Base-by-base conservation (phyloP, 2,329 filamentous ascomycete species). In the Fusarium denticulatum region DNA sequence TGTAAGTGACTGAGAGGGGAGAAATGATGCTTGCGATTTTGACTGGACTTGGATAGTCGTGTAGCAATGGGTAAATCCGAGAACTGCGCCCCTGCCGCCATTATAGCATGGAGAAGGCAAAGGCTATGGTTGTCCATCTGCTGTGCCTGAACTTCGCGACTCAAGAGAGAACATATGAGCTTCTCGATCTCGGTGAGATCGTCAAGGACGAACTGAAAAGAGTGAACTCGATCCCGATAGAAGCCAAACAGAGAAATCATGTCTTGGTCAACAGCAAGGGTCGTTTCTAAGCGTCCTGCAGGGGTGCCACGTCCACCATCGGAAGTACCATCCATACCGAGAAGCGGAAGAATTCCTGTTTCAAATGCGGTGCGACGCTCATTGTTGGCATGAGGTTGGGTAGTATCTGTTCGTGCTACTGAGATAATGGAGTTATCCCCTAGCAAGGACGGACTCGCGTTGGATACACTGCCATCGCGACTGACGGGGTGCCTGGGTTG, bases 1-100 rank as follows among this genome's bases (percentile, higher is more conserved):
- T 7, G 3, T 28, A 4, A 32, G 6, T 5, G 20, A 7, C 13
- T 5, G n/a, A 4, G 3, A 6, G 10, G 5, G 6, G 3, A 16
- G 9, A 24, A 8, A 6, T 15, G 24, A 15, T n/a, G 4, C 71
- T 43, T 26, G 68, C 72, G 16, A 4, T 75, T 45, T 24, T 67
- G 52, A 22, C 59, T 49, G 24, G 64, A 71, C 22, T 64, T 58
- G 14, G 40, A 30, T 3, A 62, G 37, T 10, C 73, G 56, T 18
- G 20, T 28, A 6, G 59, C 18, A 26, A 40, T 34, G 3, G 28
- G 26, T 3, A 74, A 50, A 24, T 76, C 67, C 6, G 73, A 76
- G 22, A 71, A 76, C 11, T 76, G 72, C 5, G 73, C 73, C 18
- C 74, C 73, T 12, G 66, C 67, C 1, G 73, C 71, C 5, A 76